Evolutionary conservation across 1,284 basidiomycete genomes (phyloP).

Genomic region (Anthracocystis panici-leucophaei): DNA sequence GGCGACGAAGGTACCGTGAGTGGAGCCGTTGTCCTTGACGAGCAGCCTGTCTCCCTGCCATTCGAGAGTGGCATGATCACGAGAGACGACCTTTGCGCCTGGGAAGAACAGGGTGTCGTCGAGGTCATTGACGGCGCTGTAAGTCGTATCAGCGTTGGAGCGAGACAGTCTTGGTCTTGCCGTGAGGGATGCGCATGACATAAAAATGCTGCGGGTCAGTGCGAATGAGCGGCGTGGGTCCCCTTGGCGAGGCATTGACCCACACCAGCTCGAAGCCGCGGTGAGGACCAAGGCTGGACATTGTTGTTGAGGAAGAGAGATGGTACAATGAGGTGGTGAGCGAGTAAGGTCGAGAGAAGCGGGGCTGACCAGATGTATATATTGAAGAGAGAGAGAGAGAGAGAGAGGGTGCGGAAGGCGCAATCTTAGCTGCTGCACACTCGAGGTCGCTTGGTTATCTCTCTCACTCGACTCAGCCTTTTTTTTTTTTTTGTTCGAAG

Average conservation of each 20-base stretch:
- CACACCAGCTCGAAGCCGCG: constrained; percentile 35
- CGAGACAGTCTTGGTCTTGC: constrained; percentile 18
- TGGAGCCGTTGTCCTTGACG: constrained; percentile 37
- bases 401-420: constrained; percentile 4
- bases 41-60: constrained; percentile 22
- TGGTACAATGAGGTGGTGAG: not conserved
- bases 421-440: not conserved
- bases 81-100: constrained; percentile 41
- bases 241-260: constrained; percentile 31
- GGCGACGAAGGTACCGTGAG: constrained; percentile 44
- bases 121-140: constrained; percentile 39
- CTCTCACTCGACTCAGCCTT: constrained; percentile 4
- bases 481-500: not conserved
- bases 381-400: not conserved
- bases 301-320: not conserved
- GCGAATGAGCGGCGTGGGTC: constrained; percentile 7
- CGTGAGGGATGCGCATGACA: constrained; percentile 15
- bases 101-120: constrained; percentile 18
- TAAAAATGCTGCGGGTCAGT: not conserved
- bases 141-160: not conserved
- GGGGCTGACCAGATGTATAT: not conserved
- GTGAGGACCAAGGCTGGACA: not conserved
- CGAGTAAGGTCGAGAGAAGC: not conserved
- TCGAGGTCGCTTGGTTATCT: constrained; percentile 4
- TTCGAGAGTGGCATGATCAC: constrained; percentile 34